Evolutionary conservation across 1,139 yeast species (phyloP), one percentile per base, ranked within the genome.

Genomic region (Starmera stellimalicola): DNA sequence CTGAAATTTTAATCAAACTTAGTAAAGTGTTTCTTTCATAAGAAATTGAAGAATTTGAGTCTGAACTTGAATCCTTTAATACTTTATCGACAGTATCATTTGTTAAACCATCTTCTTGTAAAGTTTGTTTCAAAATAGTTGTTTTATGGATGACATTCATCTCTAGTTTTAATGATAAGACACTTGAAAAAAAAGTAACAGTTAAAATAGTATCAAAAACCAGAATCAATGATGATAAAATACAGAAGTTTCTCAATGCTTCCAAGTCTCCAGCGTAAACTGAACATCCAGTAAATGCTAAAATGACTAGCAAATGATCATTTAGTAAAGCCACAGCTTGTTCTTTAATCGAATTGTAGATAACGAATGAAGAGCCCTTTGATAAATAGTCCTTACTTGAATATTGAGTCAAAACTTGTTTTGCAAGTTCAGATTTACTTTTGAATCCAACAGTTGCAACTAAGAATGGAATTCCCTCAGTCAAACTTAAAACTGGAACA

Each of bases 401-500:
- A 32, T 67, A 59, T 35, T 64, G 64, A 36, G 58, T 56, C 50
- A 78, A 57, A 26, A 81, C 78, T 33, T 74, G 69, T 19, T 77
- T 67, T 1, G 96, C 83, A 45, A 88, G 70, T 19, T 77, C 68
- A 18, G 85, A 73, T 52, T 91, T 87, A 56, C 84, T 85, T 52
- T 87, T 88, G 60, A 91, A 91, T 1, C 98, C 98, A 50, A 91
- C 76, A 8, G 88, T 79, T 18, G 95, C 91, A 16, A 88, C 95
- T 49, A 91, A 68, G 58, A 91, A 91, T 18, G 98, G 98, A 33
- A 91, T 63, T 10, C 97, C 97, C 63, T 91, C 97, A 35, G 91
- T 74, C 46, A 91, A 66, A 40, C 87, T 77, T 39, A 83, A 63
- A 37, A 85, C 66, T 6, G 95, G 76, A 25, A 91, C 81, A 33